Percentiles rank a stretch among this genome's conserved stretches.
Conservation (phyloP, 1,284 basidiomycete species). For the Trametes hirsuta region DNA sequence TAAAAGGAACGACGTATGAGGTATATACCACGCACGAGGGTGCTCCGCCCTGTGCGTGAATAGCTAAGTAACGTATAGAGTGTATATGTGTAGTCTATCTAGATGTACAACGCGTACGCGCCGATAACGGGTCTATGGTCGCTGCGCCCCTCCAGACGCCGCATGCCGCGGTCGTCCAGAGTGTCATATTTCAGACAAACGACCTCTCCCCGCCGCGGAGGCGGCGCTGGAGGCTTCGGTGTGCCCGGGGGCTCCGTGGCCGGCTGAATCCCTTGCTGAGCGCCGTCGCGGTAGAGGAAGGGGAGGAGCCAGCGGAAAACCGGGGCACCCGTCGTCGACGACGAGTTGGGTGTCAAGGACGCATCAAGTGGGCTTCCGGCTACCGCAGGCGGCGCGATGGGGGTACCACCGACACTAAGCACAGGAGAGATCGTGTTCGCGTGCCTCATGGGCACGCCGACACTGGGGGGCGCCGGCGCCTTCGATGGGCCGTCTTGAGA, state of each 20-base stretch:
- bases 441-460: slow-evolving; percentile 18
- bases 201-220: slow-evolving; percentile 59
- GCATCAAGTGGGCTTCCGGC: slow-evolving; percentile 4
- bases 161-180: slow-evolving; percentile 78
- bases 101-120: slow-evolving; percentile 66
- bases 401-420: slow-evolving; percentile 3
- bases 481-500: slow-evolving; percentile 13
- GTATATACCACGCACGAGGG: slow-evolving; percentile 7
- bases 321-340: slow-evolving; percentile 38
- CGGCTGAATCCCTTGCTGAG: slow-evolving; percentile 4
- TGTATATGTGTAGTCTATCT: slow-evolving; percentile 22
- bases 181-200: slow-evolving; percentile 72
- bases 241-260: slow-evolving; percentile 33
- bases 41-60: not conserved
- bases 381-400: not conserved
- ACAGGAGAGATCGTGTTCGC: slow-evolving; percentile 22
- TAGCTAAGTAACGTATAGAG: not conserved
- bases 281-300: slow-evolving; percentile 42
- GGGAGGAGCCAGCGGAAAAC: slow-evolving; percentile 63
- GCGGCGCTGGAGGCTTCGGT: slow-evolving; percentile 29
- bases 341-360: slow-evolving; percentile 19
- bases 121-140: slow-evolving; percentile 83
- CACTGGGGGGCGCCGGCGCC: not conserved
- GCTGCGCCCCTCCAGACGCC: slow-evolving; percentile 73
- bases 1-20: not conserved